phyloP scores from a whole-genome alignment of 2,329 filamentous ascomycete genomes.

The Fusarium temperatum region DNA sequence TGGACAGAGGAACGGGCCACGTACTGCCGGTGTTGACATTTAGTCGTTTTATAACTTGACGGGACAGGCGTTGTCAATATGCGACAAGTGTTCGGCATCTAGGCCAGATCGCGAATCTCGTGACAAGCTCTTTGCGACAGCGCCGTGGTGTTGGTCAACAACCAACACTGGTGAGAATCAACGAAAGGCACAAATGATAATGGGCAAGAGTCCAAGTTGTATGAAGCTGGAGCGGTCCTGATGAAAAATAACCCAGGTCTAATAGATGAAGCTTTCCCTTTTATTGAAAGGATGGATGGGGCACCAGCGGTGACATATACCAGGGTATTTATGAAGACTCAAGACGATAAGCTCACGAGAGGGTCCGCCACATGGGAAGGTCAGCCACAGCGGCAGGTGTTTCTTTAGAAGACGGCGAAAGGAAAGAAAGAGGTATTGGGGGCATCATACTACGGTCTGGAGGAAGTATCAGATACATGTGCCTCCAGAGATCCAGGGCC shows the following conservation, averaged over 20 bases:
- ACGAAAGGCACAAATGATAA: constrained; percentile 6
- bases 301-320: constrained; percentile 32
- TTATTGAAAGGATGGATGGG: constrained; percentile 37
- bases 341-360: constrained; percentile 31
- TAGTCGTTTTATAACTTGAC: constrained; percentile 37
- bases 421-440: constrained; percentile 18
- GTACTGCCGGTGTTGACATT: constrained; percentile 48
- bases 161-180: constrained; percentile 12
- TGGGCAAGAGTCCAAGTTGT: constrained; percentile 16
- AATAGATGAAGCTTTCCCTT: constrained; percentile 38
- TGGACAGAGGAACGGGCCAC: constrained; percentile 25
- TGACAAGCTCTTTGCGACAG: constrained; percentile 13
- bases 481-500: constrained; percentile 20
- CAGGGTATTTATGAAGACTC: constrained; percentile 30
- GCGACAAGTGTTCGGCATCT: constrained; percentile 34
- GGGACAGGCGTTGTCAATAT: constrained; percentile 14
- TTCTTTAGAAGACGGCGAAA: constrained; percentile 34
- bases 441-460: constrained; percentile 27
- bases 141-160: constrained; percentile 6
- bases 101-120: constrained; percentile 23
- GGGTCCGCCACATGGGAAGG: constrained; percentile 29
- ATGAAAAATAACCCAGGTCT: constrained; percentile 24
- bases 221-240: constrained; percentile 25
- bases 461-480: constrained; percentile 38
- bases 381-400: constrained; percentile 34